phyloP scores from a whole-genome alignment of 2,329 filamentous ascomycete species.

The Diaporthe vexans region DNA sequence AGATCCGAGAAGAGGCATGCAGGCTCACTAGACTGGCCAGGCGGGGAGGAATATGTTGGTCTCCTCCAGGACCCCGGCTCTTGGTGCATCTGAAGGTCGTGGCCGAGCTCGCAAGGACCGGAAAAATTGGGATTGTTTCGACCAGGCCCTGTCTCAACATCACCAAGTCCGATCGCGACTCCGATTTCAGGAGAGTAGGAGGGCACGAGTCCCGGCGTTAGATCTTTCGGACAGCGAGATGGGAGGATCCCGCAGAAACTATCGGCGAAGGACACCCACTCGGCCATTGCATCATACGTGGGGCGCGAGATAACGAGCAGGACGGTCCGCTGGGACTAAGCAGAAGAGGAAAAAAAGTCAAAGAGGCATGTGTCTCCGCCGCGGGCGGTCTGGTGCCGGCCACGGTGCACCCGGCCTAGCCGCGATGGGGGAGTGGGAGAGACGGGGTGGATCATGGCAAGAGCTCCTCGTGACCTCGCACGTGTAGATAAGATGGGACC shows the following conservation, averaged over 20 bases:
- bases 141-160: constrained; percentile 27
- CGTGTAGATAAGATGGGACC: constrained; percentile 24
- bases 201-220: constrained; percentile 5
- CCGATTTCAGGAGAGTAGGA: constrained; percentile 37
- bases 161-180: constrained; percentile 28
- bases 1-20: neutral
- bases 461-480: constrained; percentile 20
- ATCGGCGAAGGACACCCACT: constrained; percentile 21
- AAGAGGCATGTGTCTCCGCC: constrained; percentile 3
- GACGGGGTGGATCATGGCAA: neutral
- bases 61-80: neutral
- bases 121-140: constrained; percentile 29
- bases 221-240: constrained; percentile 40
- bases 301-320: constrained; percentile 5
- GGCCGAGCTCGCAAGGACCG: constrained; percentile 25
- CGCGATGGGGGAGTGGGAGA: neutral
- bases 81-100: constrained; percentile 15
- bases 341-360: constrained; percentile 6
- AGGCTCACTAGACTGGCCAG: neutral
- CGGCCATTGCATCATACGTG: constrained; percentile 41
- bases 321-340: neutral
- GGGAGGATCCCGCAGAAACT: constrained; percentile 20
- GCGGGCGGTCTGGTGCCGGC: constrained; percentile 2
- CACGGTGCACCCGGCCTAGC: constrained; percentile 24
- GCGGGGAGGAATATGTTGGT: neutral